Percentiles rank a stretch among this genome's conserved stretches.
Conservation (phyloP, 2,329 filamentous ascomycete species). For the Trichoderma oligosporum region DNA sequence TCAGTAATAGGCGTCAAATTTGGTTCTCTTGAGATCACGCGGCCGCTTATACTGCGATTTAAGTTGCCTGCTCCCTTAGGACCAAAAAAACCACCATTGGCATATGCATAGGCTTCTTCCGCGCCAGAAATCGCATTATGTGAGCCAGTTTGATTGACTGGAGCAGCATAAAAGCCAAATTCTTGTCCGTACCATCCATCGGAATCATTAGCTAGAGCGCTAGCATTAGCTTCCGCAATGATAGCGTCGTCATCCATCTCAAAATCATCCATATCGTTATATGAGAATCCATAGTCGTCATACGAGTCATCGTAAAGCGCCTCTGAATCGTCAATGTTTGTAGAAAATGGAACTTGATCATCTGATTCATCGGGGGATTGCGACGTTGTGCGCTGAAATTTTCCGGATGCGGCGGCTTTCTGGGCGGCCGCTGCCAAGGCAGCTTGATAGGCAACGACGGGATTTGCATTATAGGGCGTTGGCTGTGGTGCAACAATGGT, state of each 20-base stretch:
- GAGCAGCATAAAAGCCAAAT: constrained; percentile 87
- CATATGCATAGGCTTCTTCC: constrained; percentile 55
- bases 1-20: constrained; percentile 96
- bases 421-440: constrained; percentile 79
- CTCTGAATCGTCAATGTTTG: background rate
- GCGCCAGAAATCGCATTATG: constrained; percentile 34
- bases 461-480: constrained; percentile 21
- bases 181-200: constrained; percentile 95
- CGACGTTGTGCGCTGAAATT: constrained; percentile 62
- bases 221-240: constrained; percentile 91
- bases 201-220: constrained; percentile 84
- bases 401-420: constrained; percentile 69
- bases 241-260: constrained; percentile 82
- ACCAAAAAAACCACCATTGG: constrained; percentile 86
- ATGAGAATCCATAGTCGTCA: constrained; percentile 51
- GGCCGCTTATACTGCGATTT: constrained; percentile 68
- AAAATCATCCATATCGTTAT: constrained; percentile 64
- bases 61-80: constrained; percentile 56
- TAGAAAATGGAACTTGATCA: constrained; percentile 1
- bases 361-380: constrained; percentile 33
- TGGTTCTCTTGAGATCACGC: constrained; percentile 73
- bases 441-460: constrained; percentile 69
- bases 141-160: constrained; percentile 43
- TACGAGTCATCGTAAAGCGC: constrained; percentile 38
- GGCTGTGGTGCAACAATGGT: constrained; percentile 18